Conservation (phyloP, 2,329 filamentous ascomycete genomes). For the Exophiala sp. region DNA sequence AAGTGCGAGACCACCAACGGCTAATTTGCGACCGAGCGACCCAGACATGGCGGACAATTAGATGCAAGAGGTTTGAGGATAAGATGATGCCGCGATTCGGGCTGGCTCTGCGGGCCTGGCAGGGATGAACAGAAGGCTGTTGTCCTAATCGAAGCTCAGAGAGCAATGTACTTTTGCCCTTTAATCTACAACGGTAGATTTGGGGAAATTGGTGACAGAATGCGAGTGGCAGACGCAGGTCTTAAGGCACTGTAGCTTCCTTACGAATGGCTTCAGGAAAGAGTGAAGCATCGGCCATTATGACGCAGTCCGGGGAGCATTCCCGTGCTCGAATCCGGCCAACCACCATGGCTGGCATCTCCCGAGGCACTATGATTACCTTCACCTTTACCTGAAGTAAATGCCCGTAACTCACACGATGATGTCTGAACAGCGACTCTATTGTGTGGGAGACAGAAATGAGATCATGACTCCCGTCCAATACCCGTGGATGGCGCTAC, state of each 20-base stretch:
- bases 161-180: no score
- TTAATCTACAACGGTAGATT: no score
- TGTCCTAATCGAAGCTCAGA: neutral
- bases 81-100: no score
- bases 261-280: neutral
- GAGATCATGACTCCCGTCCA: slow-evolving; percentile 6
- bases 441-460: neutral
- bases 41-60: slow-evolving; percentile 3
- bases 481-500: neutral
- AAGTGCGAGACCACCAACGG: slow-evolving; percentile 9
- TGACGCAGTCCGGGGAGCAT: neutral
- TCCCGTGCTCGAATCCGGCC: neutral
- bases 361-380: neutral
- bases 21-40: slow-evolving; percentile 8
- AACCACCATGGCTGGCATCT: neutral
- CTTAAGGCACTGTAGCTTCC: neutral
- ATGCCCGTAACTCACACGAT: neutral
- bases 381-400: neutral
- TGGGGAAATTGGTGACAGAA: neutral
- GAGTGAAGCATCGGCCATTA: neutral
- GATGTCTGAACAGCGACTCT: neutral
- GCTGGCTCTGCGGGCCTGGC: no score
- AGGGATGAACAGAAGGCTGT: neutral
- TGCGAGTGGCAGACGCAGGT: no score
- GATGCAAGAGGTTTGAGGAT: neutral